A percentile compares a stretch with the other conserved stretches of the same genome.
Conservation (phyloP, 805 yeast genomes). For the Starmerella geochares region DNA sequence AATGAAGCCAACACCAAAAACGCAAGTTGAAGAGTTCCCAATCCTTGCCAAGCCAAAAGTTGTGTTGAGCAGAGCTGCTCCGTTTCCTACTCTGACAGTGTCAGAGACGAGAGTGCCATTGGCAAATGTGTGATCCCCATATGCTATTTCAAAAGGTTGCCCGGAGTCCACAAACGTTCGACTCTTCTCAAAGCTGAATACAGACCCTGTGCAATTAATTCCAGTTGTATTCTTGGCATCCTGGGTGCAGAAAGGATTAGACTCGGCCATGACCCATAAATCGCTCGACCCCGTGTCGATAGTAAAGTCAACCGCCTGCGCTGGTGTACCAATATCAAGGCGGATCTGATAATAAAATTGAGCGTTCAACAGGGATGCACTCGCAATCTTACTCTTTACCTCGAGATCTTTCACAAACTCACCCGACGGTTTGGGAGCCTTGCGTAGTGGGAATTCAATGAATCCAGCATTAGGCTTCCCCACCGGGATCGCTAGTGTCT, state of each 20-base stretch:
- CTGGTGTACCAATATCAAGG: conserved; percentile 42
- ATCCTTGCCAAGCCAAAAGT: conserved; percentile 66
- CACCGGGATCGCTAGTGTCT: background rate
- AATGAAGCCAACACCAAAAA: conserved; percentile 34
- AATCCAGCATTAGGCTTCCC: background rate
- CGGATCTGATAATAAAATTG: conserved; percentile 24
- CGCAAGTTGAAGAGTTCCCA: conserved; percentile 53
- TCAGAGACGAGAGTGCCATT: conserved; percentile 43
- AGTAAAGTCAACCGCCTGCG: conserved; percentile 43
- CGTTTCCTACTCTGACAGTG: conserved; percentile 41
- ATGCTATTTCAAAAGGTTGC: conserved; percentile 25
- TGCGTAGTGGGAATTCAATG: conserved; percentile 12
- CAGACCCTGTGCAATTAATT: conserved; percentile 20
- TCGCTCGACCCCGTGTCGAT: conserved; percentile 69
- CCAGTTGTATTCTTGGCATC: conserved; percentile 21
- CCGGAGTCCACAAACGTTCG: conserved; percentile 22
- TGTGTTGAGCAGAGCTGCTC: conserved; percentile 39
- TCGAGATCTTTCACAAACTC: conserved; percentile 4
- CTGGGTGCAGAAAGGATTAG: conserved; percentile 17
- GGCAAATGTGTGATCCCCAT: conserved; percentile 42
- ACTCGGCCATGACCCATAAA: conserved; percentile 42
- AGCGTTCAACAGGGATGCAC: conserved; percentile 12
- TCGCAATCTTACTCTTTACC: background rate
- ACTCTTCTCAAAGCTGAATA: conserved; percentile 29
- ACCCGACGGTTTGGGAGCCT: background rate